Evolutionary conservation across 2,329 filamentous ascomycete genomes (phyloP).

Genomic region (Sclerotinia subarctica): DNA sequence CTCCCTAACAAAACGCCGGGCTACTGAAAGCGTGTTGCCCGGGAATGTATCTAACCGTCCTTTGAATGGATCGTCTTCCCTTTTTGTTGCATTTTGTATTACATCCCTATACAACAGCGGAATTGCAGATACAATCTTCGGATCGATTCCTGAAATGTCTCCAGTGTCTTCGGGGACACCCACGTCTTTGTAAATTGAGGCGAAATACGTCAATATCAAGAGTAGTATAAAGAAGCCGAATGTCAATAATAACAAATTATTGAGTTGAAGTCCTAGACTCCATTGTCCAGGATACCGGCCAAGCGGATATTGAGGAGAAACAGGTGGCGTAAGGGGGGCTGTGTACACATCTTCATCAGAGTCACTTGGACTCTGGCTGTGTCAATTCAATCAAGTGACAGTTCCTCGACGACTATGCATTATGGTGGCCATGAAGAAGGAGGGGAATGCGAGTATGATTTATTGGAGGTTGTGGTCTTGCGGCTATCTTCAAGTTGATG

Average conservation of each 20-base stretch:
- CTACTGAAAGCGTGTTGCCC: background rate
- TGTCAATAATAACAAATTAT: background rate
- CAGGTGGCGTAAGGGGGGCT: background rate
- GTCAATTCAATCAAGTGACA: background rate
- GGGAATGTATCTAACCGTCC: background rate
- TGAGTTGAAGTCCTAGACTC: background rate
- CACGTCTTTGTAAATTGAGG: accelerated
- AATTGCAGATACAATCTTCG: background rate
- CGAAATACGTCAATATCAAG: background rate
- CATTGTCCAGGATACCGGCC: background rate
- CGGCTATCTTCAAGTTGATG: background rate
- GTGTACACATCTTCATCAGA: background rate
- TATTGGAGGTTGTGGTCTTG: background rate
- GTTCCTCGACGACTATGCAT: background rate
- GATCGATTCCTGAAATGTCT: background rate
- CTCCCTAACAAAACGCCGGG: background rate
- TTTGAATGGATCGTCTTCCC: background rate
- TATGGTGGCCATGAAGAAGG: background rate
- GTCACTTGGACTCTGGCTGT: background rate
- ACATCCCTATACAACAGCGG: background rate
- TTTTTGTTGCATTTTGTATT: background rate
- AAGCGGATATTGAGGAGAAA: background rate
- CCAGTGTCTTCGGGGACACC: background rate
- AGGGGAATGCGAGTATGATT: background rate
- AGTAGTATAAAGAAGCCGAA: background rate